Base-by-base conservation (phyloP, 352 stramenopile genomes). In the Phytopythium ostracodes region DNA sequence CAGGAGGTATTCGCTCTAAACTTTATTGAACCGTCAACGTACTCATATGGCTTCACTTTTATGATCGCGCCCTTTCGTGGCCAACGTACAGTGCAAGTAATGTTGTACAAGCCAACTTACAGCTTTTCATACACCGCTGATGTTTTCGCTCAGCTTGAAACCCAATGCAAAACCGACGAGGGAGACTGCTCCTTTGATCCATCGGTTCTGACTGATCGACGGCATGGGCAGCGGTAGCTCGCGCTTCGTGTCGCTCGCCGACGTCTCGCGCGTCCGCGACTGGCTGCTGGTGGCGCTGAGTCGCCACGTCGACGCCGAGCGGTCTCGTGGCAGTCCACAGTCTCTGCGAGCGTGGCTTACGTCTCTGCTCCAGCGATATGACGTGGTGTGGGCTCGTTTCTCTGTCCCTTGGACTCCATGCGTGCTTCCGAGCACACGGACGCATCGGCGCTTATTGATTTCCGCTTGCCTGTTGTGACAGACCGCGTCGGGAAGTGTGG, bases 191-290 rank as follows among this genome's bases (percentile, higher is more conserved):
- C 7, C 33, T 49, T 49, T 24, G 43, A 25, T 17, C n/a, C n/a
- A 14, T 29, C n/a, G 17, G 15, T n/a, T 22, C 27, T 31, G 17
- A 25, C 18, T n/a, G 43, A n/a, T 7, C 11, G n/a, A 9, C 12
- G 53, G 4, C 36, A 82, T 80, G 71, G 71, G 71, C 1, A 65
- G 70, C 27, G 56, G 51, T 11, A 59, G 47, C 53, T 80, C 74
- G 51, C 67, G 65, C 29, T 63, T 55, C 49, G 64, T 76, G 49
- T 70, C 71, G 14, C 64, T 76, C 25, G 29, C 60, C 0, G 71
- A 72, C 59, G 62, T 68, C 9, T 67, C 56, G 42, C 63, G 59
- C 1, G 66, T 68, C 4, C 68, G 73, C 44, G 71, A 77, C n/a
- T 62, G 65, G 40, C 73, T 81, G 36, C 36, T 81, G n/a, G 57